Evolutionary conservation across 1,284 basidiomycete species (phyloP).

Genomic region (Volvariella volvacea): DNA sequence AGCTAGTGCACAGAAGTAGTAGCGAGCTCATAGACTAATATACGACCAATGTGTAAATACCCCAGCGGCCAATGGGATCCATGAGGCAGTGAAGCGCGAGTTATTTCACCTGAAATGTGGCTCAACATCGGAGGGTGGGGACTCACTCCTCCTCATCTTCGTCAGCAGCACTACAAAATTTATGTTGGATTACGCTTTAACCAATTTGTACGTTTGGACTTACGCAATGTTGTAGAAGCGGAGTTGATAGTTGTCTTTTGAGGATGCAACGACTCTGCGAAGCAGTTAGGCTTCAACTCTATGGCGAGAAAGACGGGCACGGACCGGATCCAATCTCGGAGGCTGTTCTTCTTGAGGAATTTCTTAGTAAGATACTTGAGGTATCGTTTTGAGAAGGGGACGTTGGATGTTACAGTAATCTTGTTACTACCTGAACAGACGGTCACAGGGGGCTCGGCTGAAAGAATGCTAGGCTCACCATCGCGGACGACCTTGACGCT

Average conservation of each 20-base stretch:
- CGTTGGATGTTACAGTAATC: conserved; percentile 74
- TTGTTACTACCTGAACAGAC: conserved; percentile 55
- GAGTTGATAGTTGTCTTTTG: conserved; percentile 87
- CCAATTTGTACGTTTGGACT: conserved; percentile 20
- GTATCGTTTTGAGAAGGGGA: conserved; percentile 89
- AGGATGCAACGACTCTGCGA: conserved; percentile 77
- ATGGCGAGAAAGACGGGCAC: conserved; percentile 9
- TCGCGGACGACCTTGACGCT: conserved; percentile 77
- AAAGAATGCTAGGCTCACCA: conserved; percentile 41
- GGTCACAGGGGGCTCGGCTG: neutral
- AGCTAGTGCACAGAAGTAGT: conserved; percentile 5
- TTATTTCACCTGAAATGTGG: no score
- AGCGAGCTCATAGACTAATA: conserved; percentile 5
- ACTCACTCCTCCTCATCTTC: conserved; percentile 45
- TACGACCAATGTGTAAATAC: conserved; percentile 1
- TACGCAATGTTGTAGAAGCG: conserved; percentile 94
- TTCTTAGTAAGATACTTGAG: conserved; percentile 95
- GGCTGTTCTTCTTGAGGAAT: conserved; percentile 87
- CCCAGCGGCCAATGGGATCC: no score
- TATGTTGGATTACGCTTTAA: neutral
- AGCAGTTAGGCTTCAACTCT: neutral
- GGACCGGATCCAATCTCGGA: conserved; percentile 82
- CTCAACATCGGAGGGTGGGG: no score
- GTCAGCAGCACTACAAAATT: conserved; percentile 30
- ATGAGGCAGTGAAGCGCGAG: no score